phyloP scores from a whole-genome alignment of 768 basidiomycete genomes.

The Glaciozyma martinii region DNA sequence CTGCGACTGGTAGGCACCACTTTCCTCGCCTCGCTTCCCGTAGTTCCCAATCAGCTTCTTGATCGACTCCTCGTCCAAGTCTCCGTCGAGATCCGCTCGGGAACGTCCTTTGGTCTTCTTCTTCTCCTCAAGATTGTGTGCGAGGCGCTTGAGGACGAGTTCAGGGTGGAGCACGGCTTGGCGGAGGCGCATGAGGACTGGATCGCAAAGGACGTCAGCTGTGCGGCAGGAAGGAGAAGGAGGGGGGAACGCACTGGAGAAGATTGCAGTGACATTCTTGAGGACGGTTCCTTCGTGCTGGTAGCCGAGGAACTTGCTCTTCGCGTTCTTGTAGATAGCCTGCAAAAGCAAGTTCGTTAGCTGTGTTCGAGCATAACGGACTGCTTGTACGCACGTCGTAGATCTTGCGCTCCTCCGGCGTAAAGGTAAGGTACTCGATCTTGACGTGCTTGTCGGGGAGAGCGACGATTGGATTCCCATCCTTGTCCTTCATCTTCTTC shows the following conservation, averaged over 20 bases:
- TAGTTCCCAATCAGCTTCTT: slow-evolving; percentile 28
- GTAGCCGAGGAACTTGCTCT: slow-evolving; percentile 67
- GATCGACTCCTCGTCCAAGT: slow-evolving; percentile 21
- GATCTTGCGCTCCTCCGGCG: slow-evolving; percentile 64
- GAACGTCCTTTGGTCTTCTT: neutral
- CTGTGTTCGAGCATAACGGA: slow-evolving; percentile 25
- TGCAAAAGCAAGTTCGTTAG: too few relatives aligned
- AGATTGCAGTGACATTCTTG: slow-evolving; percentile 39
- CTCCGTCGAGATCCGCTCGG: slow-evolving; percentile 32
- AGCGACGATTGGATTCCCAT: slow-evolving; percentile 80
- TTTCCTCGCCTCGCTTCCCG: slow-evolving; percentile 2
- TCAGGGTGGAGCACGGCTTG: slow-evolving; percentile 86
- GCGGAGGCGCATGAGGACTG: slow-evolving; percentile 76
- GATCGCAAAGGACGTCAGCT: neutral
- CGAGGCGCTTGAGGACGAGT: slow-evolving; percentile 55
- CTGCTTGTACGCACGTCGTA: slow-evolving; percentile 55
- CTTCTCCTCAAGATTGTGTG: slow-evolving; percentile 69
- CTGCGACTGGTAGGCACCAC: slow-evolving; percentile 45
- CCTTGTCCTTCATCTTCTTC: slow-evolving; percentile 79
- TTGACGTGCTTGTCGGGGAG: slow-evolving; percentile 75
- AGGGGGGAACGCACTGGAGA: slow-evolving; percentile 59
- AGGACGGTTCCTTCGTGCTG: slow-evolving; percentile 55
- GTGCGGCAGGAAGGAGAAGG: too few relatives aligned
- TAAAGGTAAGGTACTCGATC: slow-evolving; percentile 70
- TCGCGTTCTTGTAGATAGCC: slow-evolving; percentile 62